Evolutionary conservation across 306 rosid species (phyloP), one percentile per base, ranked within the genome.

Genomic region (Echinosophora koreensis): DNA sequence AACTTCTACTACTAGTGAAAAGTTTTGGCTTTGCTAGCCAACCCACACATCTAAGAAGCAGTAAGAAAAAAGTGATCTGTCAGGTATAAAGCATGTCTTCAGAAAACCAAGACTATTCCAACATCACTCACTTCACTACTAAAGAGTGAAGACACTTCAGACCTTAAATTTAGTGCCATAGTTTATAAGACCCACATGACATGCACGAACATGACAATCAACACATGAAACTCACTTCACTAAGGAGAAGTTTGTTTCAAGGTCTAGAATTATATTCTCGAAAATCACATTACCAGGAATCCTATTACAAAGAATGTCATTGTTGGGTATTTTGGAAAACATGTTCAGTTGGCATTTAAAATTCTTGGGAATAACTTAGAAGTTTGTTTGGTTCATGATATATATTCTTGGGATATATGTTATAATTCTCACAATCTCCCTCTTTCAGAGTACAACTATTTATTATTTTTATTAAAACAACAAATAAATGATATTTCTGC

Each of bases 121-220:
- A 28, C 13, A 63, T 4, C 5, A 14, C 39, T 10, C 57, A 74
- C 18, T 60, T 49, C 22, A 46, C 60, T 15, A 30, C 58, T 11
- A 8, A 56, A 38, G 39, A 55, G 42, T 17, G 13, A 37, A 37
- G 54, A 17, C 30, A 35, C 14, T 18, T 75, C 50, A 61, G 12
- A 8, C 71, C 15, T 34, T 50, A 50, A 52, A 55, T 76, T 2
- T 10, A 35, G 9, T 52, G 39, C 16, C 22, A 52, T 16, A 13
- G 16, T 57, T 38, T 57, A 46, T 47, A 46, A 15, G 62, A 61
- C 49, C 52, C 54, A 62, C 6, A 2, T 12, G 71, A 11, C 63
- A 13, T 35, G 54, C 37, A n/a, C 49, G 14, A 77, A 67, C 49
- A 41, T 16, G 66, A 66, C 27, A 77, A 66, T 55, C 59, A 66